Evolutionary conservation across 164 flowering plant species (phyloP), one percentile per base, ranked within the genome.

Genomic region (Berberis vulgaris): DNA sequence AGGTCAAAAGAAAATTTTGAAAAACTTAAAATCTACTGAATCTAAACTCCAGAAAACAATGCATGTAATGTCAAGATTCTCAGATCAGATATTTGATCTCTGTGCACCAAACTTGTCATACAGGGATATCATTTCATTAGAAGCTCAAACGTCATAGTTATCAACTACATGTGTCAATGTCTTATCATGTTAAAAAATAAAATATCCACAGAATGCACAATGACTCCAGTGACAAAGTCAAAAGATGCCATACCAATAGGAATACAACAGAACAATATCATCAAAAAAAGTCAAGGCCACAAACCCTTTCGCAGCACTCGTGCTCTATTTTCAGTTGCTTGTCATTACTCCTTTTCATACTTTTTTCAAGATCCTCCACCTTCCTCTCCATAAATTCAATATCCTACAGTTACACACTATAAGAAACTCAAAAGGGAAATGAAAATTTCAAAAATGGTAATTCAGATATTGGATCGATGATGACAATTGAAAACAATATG

Each of bases 321-420:
- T 57, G 96, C 79, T 94, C 99, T 65, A 89, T 68, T 67, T 94
- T 94, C 68, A 94, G 72, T 77, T 84, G 96, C 79, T 94, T 94
- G 78, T 94, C 99, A 79, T 94, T 94, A 83, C 97, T 91, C 76
- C 99, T 89, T 80, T 94, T 94, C 99, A 94, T 89, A 82, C 95
- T 87, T 76, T 94, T 94, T 67, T 91, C 99, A 68, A 94, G 71
- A 81, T 94, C 99, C 72, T 94, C 99, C 63, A 86, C 67, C 76
- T 72, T 91, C 73, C 74, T 84, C 61, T 82, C 86, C 81, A 91
- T 78, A 69, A 91, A 94, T 66, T 94, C 99, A 72, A 94, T 67
- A 79, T 94, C 99, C 99, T 94, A 64, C 56, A 69, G 12, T 41
- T 7, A n/a, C 3, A 44, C 6, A 59, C 26, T 43, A 12, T 4